Evolutionary conservation across 1,284 basidiomycete genomes (phyloP).

Genomic region (Heterobasidion parviporum): DNA sequence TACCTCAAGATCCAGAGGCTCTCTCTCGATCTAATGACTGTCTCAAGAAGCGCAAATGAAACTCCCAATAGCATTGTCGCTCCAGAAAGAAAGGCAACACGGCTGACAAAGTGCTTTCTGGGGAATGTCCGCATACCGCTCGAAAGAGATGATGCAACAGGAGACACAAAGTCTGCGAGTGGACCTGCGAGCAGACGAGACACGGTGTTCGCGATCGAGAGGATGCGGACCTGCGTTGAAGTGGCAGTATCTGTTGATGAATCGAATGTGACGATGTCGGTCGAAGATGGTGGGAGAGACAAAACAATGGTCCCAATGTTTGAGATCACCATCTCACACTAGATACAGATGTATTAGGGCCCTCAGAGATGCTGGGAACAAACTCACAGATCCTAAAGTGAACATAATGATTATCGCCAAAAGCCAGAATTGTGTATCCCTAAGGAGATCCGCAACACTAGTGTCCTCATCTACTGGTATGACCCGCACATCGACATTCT

Average conservation of each 20-base stretch:
- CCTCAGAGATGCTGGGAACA: not conserved
- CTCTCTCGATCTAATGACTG: slow-evolving; percentile 37
- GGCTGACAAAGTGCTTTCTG: slow-evolving; percentile 47
- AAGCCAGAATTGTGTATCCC: slow-evolving; percentile 54
- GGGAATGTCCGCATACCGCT: slow-evolving; percentile 28
- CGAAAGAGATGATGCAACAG: slow-evolving; percentile 35
- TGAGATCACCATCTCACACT: slow-evolving; percentile 78
- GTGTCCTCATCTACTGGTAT: slow-evolving; percentile 21
- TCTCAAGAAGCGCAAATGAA: slow-evolving; percentile 46
- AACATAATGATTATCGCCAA: slow-evolving; percentile 35
- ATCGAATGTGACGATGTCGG: slow-evolving; percentile 13
- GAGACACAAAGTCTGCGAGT: slow-evolving; percentile 62
- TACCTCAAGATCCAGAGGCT: slow-evolving; percentile 59
- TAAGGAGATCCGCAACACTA: slow-evolving; percentile 37
- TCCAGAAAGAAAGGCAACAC: slow-evolving; percentile 47
- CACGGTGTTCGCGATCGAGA: slow-evolving; percentile 63
- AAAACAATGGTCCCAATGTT: slow-evolving; percentile 72
- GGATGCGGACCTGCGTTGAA: slow-evolving; percentile 56
- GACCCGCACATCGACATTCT: slow-evolving; percentile 13
- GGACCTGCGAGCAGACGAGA: slow-evolving; percentile 64
- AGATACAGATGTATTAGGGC: not conserved
- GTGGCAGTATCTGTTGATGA: slow-evolving; percentile 26
- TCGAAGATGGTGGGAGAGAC: slow-evolving; percentile 36
- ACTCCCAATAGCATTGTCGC: slow-evolving; percentile 37
- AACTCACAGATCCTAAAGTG: slow-evolving; percentile 56